These are phyloP conservation scores for Adansonia gregorii DNA, from an alignment of 441 rosid species.

Conservation along the genomic window DNA sequence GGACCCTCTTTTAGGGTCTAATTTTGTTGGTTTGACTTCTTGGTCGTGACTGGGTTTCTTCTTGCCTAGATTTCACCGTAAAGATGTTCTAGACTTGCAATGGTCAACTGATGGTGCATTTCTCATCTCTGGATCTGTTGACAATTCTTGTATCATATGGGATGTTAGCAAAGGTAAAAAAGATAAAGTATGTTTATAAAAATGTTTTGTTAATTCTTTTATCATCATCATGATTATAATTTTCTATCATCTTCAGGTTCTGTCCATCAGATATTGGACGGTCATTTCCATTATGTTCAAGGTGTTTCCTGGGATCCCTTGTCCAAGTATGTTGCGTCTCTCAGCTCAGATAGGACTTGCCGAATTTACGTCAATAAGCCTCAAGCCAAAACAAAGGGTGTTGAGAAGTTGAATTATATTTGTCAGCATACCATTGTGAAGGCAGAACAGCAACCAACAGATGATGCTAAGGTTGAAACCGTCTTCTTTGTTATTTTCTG, in stretches of 20 bases:
- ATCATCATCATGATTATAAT: conserved; percentile 19
- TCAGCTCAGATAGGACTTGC: conserved; percentile 95
- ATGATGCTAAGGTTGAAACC: conserved; percentile 63
- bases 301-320: conserved; percentile 99
- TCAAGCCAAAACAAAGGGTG: conserved; percentile 63
- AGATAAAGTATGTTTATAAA: neutral
- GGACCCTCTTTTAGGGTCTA: neutral
- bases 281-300: conserved; percentile 93
- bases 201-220: conserved; percentile 14
- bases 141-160: conserved; percentile 97
- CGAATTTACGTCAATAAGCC: conserved; percentile 77
- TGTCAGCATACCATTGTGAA: conserved; percentile 81
- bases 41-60: conserved; percentile 20
- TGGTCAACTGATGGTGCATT: conserved; percentile 83
- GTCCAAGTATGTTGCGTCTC: conserved; percentile 74
- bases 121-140: conserved; percentile 93
- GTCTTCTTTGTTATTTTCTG: conserved; percentile 25
- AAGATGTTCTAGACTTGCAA: conserved; percentile 87
- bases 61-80: conserved; percentile 76
- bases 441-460: conserved; percentile 61
- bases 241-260: conserved; percentile 58
- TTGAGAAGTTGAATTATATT: conserved; percentile 64
- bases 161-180: conserved; percentile 79
- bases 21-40: conserved; percentile 9
- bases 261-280: conserved; percentile 83